A percentile compares a stretch with the other conserved stretches of the same genome.
These are phyloP conservation scores for Cercospora janseana DNA, from an alignment of 2,329 filamentous ascomycete genomes.

Conservation along the genomic window DNA sequence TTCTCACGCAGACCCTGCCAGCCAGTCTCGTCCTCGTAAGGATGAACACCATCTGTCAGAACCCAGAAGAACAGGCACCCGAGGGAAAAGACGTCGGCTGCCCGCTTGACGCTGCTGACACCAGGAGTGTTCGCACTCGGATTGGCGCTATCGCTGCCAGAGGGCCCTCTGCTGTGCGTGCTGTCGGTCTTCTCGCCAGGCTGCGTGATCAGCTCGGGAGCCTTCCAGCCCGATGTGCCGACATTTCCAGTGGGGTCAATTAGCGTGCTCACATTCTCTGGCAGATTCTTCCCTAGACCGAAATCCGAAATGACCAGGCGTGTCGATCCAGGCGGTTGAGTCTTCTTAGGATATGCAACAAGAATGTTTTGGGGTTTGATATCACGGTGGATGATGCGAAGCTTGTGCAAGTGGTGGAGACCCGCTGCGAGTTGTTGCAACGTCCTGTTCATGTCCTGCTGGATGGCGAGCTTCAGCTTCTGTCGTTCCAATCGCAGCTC, in stretches of 20 bases:
- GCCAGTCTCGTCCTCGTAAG: constrained; percentile 88
- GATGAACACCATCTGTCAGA: constrained; percentile 86
- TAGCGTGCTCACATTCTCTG: constrained; percentile 90
- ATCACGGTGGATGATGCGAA: constrained; percentile 94
- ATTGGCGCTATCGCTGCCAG: constrained; percentile 55
- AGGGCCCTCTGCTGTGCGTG: constrained; percentile 45
- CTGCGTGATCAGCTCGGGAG: constrained; percentile 79
- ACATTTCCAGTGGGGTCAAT: constrained; percentile 92
- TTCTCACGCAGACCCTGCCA: constrained; percentile 84
- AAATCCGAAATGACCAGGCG: constrained; percentile 97
- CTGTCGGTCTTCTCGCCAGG: constrained; percentile 45
- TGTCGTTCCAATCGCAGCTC: constrained; percentile 38
- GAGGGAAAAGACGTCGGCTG: constrained; percentile 96
- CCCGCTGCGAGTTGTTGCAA: constrained; percentile 88
- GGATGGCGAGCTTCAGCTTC: constrained; percentile 69
- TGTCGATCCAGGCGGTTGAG: constrained; percentile 62
- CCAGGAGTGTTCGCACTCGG: constrained; percentile 41
- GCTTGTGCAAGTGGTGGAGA: constrained; percentile 80
- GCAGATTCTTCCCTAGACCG: constrained; percentile 93
- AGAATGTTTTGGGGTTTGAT: constrained; percentile 98
- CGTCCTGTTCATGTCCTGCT: constrained; percentile 72
- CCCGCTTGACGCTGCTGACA: constrained; percentile 77
- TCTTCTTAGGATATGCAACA: constrained; percentile 68
- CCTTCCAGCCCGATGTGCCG: constrained; percentile 93
- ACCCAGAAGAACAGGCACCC: constrained; percentile 99